These are phyloP conservation scores for Chlamydomonas schloesseri DNA, from an alignment of 139 green algal genomes.

Conservation along the genomic window DNA sequence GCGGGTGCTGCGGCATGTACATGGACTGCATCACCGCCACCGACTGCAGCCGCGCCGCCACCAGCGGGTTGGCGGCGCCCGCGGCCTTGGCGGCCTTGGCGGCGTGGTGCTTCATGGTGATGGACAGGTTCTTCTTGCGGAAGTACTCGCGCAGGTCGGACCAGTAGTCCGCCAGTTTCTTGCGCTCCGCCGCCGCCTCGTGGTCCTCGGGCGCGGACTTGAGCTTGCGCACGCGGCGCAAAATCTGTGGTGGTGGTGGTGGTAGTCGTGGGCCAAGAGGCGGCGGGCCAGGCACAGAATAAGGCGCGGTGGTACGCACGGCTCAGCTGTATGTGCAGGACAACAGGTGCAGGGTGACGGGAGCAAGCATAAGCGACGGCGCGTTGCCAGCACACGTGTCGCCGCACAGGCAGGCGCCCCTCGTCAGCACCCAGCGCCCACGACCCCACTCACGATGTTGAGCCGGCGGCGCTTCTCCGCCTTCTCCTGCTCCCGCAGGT, in stretches of 20 bases:
- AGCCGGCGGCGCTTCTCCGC: background rate
- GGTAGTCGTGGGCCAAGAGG: background rate
- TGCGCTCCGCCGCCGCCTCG: background rate
- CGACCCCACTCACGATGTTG: background rate
- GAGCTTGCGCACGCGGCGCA: conserved; percentile 8
- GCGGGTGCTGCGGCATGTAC: background rate
- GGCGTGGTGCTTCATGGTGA: conserved; percentile 18
- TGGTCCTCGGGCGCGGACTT: background rate
- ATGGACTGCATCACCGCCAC: background rate
- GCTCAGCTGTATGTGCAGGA: too few relatives aligned
- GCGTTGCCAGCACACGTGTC: too few relatives aligned
- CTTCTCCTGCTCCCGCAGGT: background rate
- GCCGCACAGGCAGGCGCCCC: too few relatives aligned
- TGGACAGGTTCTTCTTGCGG: conserved; percentile 8
- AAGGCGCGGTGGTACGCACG: too few relatives aligned
- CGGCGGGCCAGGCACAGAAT: too few relatives aligned
- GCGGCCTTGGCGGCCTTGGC: conserved; percentile 2
- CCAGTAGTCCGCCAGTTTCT: background rate
- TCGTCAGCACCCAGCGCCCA: too few relatives aligned
- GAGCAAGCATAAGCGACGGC: too few relatives aligned
- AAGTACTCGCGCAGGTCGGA: background rate
- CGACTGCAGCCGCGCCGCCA: background rate
- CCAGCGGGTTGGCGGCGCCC: background rate
- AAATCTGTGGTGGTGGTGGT: background rate
- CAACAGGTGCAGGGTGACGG: too few relatives aligned